Conservation (phyloP, 2,329 filamentous ascomycete genomes). For the Endothia cerciana region DNA sequence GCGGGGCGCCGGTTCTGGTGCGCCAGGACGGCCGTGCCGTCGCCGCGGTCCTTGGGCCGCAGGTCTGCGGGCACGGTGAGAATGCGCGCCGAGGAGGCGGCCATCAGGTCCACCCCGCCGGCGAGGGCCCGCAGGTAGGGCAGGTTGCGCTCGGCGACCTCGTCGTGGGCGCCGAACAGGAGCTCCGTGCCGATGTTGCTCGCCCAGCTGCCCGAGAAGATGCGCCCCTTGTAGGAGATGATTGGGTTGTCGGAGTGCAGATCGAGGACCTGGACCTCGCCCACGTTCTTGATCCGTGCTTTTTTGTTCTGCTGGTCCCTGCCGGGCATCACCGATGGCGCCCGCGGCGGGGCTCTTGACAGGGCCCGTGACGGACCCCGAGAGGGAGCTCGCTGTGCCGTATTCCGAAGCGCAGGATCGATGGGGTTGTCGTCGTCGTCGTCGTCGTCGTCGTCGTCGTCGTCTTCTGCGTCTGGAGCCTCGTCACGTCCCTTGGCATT, state of each 20-base stretch:
- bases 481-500: conserved; percentile 21
- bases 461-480: conserved; percentile 24
- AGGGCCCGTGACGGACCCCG: neutral
- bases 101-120: conserved; percentile 70
- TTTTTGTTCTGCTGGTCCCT: conserved; percentile 11
- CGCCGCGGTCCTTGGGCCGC: conserved; percentile 45
- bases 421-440: conserved; percentile 30
- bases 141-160: conserved; percentile 39
- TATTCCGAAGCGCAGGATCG: conserved; percentile 26
- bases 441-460: conserved; percentile 5
- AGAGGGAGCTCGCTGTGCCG: conserved; percentile 9
- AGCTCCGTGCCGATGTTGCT: conserved; percentile 84
- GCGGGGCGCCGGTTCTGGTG: conserved; percentile 41
- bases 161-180: conserved; percentile 64
- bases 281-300: conserved; percentile 18
- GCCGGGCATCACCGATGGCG: neutral
- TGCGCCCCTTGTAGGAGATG: conserved; percentile 75
- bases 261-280: conserved; percentile 78
- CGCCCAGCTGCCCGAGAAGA: conserved; percentile 82
- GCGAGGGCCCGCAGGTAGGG: conserved; percentile 55
- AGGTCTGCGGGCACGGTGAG: conserved; percentile 68
- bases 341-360: neutral
- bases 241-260: conserved; percentile 77
- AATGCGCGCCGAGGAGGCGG: conserved; percentile 71
- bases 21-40: conserved; percentile 28